Evolutionary conservation across 2,329 filamentous ascomycete species (phyloP), one percentile per base, ranked within the genome.

Genomic region (Madurella mycetomatis): DNA sequence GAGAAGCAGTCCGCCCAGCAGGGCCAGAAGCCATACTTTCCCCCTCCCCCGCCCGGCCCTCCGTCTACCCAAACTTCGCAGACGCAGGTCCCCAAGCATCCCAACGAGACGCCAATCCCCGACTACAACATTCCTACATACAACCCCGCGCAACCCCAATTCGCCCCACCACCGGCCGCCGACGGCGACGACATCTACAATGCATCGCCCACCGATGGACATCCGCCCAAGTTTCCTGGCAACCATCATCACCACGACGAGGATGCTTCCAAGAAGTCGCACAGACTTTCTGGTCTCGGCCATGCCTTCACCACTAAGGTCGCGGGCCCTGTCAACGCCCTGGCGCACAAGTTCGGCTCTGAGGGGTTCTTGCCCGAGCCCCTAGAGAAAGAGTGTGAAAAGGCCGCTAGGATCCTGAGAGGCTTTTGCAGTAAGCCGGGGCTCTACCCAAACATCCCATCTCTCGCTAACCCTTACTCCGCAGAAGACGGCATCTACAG

Each of bases 371-470:
- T 92, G 81, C 91, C 91, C 1, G 89, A 87, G 51, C 86, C 86
- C 1, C 76, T 96, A 60, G 91, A 95, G 67, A 90, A 90, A 70
- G 92, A 96, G 73, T 88, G 87, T 63, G 90, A 96, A 71, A 96
- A 96, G 75, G 90, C 90, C 1, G 90, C 91, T 34, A 77, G 88
- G 12, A 95, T 96, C 46, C 70, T 96, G 25, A 83, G 82, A 66
- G 88, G 85, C 59, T 96, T 96, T 71, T 95, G 90, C 76, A 94
- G 85, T 88, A 77, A 65, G 84, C 70, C 8, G 16, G 9, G 16
- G 9, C 5, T 4, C 1, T 9, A 9, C 2, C 43, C 9, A 8
- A 25, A 31, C 40, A 4, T 13, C 3, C 12, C 5, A 15, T 31
- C 17, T 32, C 30, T 11, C 31, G 18, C 48, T 51, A 43, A 51